phyloP scores from a whole-genome alignment of 2,329 filamentous ascomycete genomes.

The Fulvia fulva region DNA sequence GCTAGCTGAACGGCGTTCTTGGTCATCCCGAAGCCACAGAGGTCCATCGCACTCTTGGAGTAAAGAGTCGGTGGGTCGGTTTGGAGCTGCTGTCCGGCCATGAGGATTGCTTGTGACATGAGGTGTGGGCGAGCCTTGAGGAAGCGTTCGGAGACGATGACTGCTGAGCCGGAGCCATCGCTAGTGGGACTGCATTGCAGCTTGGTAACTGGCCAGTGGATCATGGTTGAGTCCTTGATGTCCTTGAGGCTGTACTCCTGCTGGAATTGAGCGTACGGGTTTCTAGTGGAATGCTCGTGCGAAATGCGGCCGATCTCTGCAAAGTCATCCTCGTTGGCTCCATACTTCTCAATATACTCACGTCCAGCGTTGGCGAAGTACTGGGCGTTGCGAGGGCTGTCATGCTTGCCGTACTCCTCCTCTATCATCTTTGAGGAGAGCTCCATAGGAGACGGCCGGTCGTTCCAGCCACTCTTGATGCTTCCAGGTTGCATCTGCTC shows the following conservation, averaged over 20 bases:
- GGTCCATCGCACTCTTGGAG: constrained; percentile 74
- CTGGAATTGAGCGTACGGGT: constrained; percentile 95
- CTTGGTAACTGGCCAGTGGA: constrained; percentile 85
- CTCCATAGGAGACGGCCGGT: constrained; percentile 74
- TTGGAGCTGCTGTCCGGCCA: constrained; percentile 80
- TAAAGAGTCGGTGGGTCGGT: constrained; percentile 80
- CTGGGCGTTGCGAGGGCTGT: constrained; percentile 47
- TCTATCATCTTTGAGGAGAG: constrained; percentile 62
- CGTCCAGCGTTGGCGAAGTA: constrained; percentile 94
- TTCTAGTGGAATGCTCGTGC: constrained; percentile 83
- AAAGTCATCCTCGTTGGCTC: constrained; percentile 78
- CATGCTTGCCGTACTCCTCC: constrained; percentile 22
- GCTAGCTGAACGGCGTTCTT: constrained; percentile 65
- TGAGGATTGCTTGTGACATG: constrained; percentile 73
- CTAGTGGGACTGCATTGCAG: constrained; percentile 98
- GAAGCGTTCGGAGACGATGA: constrained; percentile 86
- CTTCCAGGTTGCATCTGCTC: constrained; percentile 96
- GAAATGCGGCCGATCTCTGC: constrained; percentile 91
- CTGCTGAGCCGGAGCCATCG: constrained; percentile 82
- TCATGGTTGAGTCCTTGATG: constrained; percentile 68
- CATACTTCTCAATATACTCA: constrained; percentile 91
- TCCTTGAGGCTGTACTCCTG: constrained; percentile 85
- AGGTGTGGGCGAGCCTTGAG: constrained; percentile 79
- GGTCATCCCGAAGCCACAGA: constrained; percentile 85
- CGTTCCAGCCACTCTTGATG: constrained; percentile 76